Percentiles rank a stretch among this genome's conserved stretches.
Evolutionary conservation across 2,329 filamentous ascomycete genomes (phyloP).

Genomic region (Alternaria brassicae): DNA sequence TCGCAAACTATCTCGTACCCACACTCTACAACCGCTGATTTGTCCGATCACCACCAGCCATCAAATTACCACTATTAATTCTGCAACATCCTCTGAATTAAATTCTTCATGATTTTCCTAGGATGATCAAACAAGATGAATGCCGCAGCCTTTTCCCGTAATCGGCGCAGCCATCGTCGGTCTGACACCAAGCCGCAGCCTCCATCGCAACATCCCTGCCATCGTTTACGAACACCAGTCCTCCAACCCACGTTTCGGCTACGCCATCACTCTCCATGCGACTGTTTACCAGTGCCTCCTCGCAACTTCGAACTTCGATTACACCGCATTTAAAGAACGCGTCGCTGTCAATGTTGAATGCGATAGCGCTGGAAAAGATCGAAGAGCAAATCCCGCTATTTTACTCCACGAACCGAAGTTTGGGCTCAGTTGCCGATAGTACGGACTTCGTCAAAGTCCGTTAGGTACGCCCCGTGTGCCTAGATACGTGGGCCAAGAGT

Average conservation of each 20-base stretch:
- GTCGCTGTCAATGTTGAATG: constrained; percentile 43
- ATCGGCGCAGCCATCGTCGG: constrained; percentile 57
- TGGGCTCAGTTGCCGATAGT: not conserved
- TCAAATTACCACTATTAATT: not conserved
- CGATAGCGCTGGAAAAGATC: constrained; percentile 35
- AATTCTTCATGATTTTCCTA: not conserved
- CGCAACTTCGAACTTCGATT: constrained; percentile 41
- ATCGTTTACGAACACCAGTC: constrained; percentile 47
- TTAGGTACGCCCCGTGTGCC: no score
- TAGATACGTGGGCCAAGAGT: no score
- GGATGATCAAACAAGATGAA: not conserved
- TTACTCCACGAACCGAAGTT: not conserved
- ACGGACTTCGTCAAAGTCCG: not conserved
- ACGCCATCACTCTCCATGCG: constrained; percentile 51
- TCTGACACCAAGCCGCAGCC: constrained; percentile 49
- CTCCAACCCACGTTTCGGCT: constrained; percentile 38
- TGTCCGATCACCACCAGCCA: not conserved
- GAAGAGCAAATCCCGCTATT: not conserved
- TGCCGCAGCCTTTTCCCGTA: constrained; percentile 34
- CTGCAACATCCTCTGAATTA: not conserved
- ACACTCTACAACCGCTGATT: not conserved
- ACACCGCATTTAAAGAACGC: constrained; percentile 36
- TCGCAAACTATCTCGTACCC: no score
- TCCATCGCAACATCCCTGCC: constrained; percentile 42
- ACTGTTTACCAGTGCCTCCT: constrained; percentile 44